Evolutionary conservation across 345 rosid species (phyloP), one percentile per base, ranked within the genome.

Genomic region (Eutrema japonicum): DNA sequence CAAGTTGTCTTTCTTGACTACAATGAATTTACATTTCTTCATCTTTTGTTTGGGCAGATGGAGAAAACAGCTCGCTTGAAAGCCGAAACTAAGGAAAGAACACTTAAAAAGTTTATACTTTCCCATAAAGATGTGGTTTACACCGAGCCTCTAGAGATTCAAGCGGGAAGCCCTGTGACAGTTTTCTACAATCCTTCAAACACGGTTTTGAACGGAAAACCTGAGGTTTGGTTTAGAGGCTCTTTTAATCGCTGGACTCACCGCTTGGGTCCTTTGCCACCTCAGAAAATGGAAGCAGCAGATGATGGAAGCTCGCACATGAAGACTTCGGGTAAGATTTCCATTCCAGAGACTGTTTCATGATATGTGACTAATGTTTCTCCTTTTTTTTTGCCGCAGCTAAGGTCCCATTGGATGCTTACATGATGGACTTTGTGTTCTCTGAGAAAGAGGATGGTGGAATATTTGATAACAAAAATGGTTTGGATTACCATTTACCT

Each of bases 221-320:
- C 87, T 32, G 95, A 94, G 75, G 80, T 88, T 78, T 94, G 96
- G 98, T 88, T 91, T 82, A 89, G 93, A 86, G 79, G 92, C 70
- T 91, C 97, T 65, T 94, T 91, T 70, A 91, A 94, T 78, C 93
- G 95, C 43, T 94, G 98, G 97, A 91, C 93, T 43, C 96, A 94
- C 75, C 83, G 78, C 30, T 62, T 71, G 53, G 97, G 95, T 79
- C 77, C 85, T 69, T 83, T 91, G 81, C 90, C 95, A 29, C 95
- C 96, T 74, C 93, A 87, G 75, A 85, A 83, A 75, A 94, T 91
- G 97, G 77, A 82, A 68, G 86, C 85, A 71, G 84, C 75, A 14
- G 87, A 83, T 57, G 78, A 83, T 54, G 78, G 82, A 67, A 78
- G 83, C 66, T 77, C 85, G 57, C 90, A 76, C 73, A 78, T 91